Conservation (phyloP, 129 eudicot genomes). For the Glebionis coronaria region DNA sequence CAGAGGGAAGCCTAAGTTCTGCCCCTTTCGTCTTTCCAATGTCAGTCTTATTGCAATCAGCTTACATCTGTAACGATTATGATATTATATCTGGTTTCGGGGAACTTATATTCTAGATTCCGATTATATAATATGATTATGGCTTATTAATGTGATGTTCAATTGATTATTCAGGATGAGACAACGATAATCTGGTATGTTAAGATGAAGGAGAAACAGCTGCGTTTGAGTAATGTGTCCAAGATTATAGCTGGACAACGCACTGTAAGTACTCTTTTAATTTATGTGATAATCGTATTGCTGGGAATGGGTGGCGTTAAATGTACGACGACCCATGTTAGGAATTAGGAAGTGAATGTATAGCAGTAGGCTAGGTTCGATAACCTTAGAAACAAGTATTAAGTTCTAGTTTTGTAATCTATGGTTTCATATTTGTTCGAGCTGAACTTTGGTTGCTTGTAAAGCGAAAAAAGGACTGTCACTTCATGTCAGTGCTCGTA, state of each 20-base stretch:
- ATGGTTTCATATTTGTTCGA: no score
- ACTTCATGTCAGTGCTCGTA: no score
- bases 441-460: no score
- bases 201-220: conserved; percentile 56
- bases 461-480: no score
- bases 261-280: conserved; percentile 45
- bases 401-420: no score
- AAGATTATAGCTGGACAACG: conserved; percentile 68
- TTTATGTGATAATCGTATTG: background rate
- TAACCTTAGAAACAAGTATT: no score
- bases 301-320: background rate
- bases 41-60: background rate
- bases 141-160: background rate
- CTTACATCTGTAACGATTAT: no score
- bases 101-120: background rate
- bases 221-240: conserved; percentile 49
- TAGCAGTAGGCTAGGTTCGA: no score
- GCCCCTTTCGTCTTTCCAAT: background rate
- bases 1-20: conserved; percentile 53
- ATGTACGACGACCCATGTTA: no score
- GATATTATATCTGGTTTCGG: no score
- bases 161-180: conserved; percentile 52
- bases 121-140: background rate
- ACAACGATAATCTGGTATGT: conserved; percentile 48
- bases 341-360: no score